phyloP scores from a whole-genome alignment of 495 filamentous ascomycete species.

The Aspergillus kassunensis region DNA sequence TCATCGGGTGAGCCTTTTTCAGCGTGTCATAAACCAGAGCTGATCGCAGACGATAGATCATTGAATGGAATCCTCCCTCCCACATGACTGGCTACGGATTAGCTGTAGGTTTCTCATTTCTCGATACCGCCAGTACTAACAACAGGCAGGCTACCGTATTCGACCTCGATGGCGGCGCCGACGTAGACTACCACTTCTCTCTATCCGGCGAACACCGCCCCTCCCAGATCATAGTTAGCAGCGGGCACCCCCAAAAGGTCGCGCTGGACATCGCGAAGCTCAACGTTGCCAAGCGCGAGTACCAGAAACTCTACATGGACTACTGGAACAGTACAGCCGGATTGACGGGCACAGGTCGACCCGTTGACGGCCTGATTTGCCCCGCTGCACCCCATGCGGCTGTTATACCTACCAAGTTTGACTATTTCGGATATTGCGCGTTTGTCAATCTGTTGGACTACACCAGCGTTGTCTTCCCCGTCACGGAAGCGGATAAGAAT shows the following conservation, averaged over 20 bases:
- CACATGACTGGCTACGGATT: slow-evolving; percentile 34
- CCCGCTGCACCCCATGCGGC: slow-evolving; percentile 44
- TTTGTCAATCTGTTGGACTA: slow-evolving; percentile 59
- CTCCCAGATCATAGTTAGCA: slow-evolving; percentile 32
- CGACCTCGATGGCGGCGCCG: slow-evolving; percentile 49
- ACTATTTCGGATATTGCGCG: slow-evolving; percentile 47
- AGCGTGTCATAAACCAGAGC: not conserved
- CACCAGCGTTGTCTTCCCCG: slow-evolving; percentile 53
- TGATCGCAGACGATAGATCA: slow-evolving; percentile 29
- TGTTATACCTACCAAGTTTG: slow-evolving; percentile 44
- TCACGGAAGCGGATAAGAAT: slow-evolving; percentile 51
- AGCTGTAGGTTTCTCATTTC: slow-evolving; percentile 20
- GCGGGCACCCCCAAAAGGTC: slow-evolving; percentile 26
- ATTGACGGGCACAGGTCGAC: slow-evolving; percentile 52
- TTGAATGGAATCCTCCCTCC: slow-evolving; percentile 56
- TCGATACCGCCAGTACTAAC: not conserved
- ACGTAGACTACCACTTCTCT: slow-evolving; percentile 42
- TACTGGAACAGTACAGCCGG: slow-evolving; percentile 63
- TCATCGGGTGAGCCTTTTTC: slow-evolving; percentile 39
- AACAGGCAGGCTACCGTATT: slow-evolving; percentile 20
- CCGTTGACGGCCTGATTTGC: slow-evolving; percentile 52
- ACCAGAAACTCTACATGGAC: slow-evolving; percentile 62
- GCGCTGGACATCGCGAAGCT: slow-evolving; percentile 47
- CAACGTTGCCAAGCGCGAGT: slow-evolving; percentile 56
- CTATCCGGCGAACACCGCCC: slow-evolving; percentile 53